Conservation (phyloP, 1,284 basidiomycete genomes). For the Porphyrellus sp. region DNA sequence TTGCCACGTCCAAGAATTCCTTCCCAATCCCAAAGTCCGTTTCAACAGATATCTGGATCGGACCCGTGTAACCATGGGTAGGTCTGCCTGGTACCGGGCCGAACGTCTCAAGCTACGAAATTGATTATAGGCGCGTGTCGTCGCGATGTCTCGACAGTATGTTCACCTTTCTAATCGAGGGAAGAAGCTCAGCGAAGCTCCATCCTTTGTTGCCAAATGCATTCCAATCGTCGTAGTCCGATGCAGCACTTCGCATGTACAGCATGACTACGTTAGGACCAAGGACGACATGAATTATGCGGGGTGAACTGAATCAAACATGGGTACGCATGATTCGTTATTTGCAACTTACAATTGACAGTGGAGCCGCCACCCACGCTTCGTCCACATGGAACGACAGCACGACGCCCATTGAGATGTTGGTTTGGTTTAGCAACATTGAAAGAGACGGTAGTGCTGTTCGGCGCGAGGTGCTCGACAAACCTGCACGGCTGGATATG, state of each 20-base stretch:
- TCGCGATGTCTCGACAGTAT: not conserved
- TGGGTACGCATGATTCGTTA: not conserved
- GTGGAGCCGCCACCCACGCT: slow-evolving; percentile 4
- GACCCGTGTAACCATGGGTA: slow-evolving; percentile 12
- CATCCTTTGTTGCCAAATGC: slow-evolving; percentile 49
- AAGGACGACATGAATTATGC: too few species aligned
- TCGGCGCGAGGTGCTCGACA: not conserved
- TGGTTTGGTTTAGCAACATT: slow-evolving; percentile 2
- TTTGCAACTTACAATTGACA: slow-evolving; percentile 2
- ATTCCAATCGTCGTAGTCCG: slow-evolving; percentile 59
- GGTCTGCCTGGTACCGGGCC: slow-evolving; percentile 3
- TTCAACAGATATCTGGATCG: slow-evolving; percentile 2
- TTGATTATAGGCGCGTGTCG: not conserved
- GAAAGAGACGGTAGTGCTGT: not conserved
- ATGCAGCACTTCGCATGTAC: slow-evolving; percentile 52
- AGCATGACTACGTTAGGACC: slow-evolving; percentile 46
- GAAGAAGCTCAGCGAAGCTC: slow-evolving; percentile 34
- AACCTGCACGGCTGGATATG: slow-evolving; percentile 6
- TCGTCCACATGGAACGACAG: slow-evolving; percentile 4
- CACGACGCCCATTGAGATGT: slow-evolving; percentile 4
- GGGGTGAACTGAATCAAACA: too few species aligned
- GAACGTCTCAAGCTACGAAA: slow-evolving; percentile 7
- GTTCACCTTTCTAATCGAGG: slow-evolving; percentile 8
- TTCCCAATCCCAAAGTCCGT: slow-evolving; percentile 4
- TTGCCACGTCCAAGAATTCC: slow-evolving; percentile 8